Conservation (phyloP, 805 yeast genomes). For the Hermanozyma aechmeae region DNA sequence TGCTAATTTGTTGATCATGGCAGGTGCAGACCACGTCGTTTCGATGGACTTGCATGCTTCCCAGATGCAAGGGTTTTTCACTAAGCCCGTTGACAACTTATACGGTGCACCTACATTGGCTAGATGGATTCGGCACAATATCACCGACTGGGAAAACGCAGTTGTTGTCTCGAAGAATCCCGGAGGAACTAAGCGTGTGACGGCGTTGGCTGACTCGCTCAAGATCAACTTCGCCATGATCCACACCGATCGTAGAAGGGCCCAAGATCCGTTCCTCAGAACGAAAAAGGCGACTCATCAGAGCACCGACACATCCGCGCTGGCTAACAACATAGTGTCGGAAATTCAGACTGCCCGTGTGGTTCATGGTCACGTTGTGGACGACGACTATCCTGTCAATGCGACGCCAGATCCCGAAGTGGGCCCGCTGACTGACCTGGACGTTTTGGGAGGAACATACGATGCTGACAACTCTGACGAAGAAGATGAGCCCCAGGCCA, state of each 20-base stretch:
- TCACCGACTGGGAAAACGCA: slow-evolving; percentile 75
- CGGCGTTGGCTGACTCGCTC: slow-evolving; percentile 93
- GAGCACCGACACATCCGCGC: slow-evolving; percentile 58
- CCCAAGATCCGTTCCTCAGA: slow-evolving; percentile 47
- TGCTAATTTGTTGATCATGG: slow-evolving; percentile 91
- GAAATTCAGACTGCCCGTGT: slow-evolving; percentile 94
- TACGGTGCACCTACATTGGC: slow-evolving; percentile 96
- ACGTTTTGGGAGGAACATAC: slow-evolving; percentile 72
- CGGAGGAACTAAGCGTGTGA: slow-evolving; percentile 97
- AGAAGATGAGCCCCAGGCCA: slow-evolving; percentile 63
- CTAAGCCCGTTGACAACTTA: slow-evolving; percentile 93
- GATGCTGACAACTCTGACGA: slow-evolving; percentile 81
- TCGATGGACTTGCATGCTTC: slow-evolving; percentile 96
- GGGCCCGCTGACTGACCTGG: slow-evolving; percentile 20
- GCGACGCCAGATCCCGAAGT: slow-evolving; percentile 3
- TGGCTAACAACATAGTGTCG: slow-evolving; percentile 59
- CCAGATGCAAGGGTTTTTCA: slow-evolving; percentile 98
- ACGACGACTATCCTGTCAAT: slow-evolving; percentile 52
- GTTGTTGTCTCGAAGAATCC: slow-evolving; percentile 99
- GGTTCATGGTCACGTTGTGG: slow-evolving; percentile 94
- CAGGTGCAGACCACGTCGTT: slow-evolving; percentile 98
- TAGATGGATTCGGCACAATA: slow-evolving; percentile 88
- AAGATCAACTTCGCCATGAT: slow-evolving; percentile 98
- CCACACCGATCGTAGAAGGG: slow-evolving; percentile 93
- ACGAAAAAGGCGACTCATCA: slow-evolving; percentile 47